These are phyloP conservation scores for Ogataea siamensis DNA, from an alignment of 805 yeast species.

Conservation along the genomic window DNA sequence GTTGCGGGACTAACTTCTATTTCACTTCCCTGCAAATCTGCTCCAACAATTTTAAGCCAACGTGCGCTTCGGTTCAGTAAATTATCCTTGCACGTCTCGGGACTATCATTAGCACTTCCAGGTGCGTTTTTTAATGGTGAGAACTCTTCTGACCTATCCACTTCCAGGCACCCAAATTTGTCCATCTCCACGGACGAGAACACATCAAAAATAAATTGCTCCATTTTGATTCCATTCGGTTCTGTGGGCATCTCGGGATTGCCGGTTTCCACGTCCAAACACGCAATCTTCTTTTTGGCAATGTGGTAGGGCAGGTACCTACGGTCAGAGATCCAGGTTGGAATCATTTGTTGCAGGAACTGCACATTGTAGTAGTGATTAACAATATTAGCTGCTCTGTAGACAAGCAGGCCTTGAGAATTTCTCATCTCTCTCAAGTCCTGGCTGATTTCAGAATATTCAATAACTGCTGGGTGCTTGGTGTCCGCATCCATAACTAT, in stretches of 20 bases:
- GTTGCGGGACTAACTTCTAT: constrained; percentile 79
- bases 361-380: constrained; percentile 90
- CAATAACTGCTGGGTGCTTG: constrained; percentile 83
- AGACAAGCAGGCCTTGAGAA: constrained; percentile 57
- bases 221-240: constrained; percentile 91
- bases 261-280: constrained; percentile 47
- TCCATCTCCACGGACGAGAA: constrained; percentile 71
- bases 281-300: constrained; percentile 80
- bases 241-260: constrained; percentile 56
- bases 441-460: constrained; percentile 83
- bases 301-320: constrained; percentile 85
- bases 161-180: constrained; percentile 90
- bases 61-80: constrained; percentile 63
- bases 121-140: constrained; percentile 92
- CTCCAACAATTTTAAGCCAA: constrained; percentile 56
- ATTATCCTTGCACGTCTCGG: constrained; percentile 72
- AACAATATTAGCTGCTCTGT: constrained; percentile 95
- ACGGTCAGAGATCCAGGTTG: constrained; percentile 67
- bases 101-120: constrained; percentile 79
- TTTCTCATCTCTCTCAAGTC: constrained; percentile 71
- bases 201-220: constrained; percentile 95
- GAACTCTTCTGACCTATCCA: constrained; percentile 79
- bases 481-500: constrained; percentile 65
- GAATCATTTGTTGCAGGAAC: constrained; percentile 58
- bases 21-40: constrained; percentile 2